phyloP scores from a whole-genome alignment of 1,284 basidiomycete species.

The Irpex rosettiformis region DNA sequence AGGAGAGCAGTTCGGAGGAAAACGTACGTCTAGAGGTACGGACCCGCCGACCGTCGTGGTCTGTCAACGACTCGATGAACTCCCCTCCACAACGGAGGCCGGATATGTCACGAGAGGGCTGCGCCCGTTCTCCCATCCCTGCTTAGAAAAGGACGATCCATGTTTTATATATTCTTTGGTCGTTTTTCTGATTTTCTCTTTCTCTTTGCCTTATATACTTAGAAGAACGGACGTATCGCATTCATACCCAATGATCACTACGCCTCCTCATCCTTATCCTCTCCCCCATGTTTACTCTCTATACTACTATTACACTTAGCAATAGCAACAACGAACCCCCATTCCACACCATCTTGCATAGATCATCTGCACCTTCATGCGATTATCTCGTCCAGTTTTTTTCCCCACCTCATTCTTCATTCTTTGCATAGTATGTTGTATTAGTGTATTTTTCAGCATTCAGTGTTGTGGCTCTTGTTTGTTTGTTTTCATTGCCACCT shows the following conservation, averaged over 20 bases:
- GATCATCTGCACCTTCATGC: background rate
- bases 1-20: slow-evolving; percentile 23
- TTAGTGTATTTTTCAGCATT: background rate
- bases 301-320: background rate
- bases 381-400: no score
- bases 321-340: background rate
- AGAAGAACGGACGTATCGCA: slow-evolving; percentile 1
- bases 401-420: background rate
- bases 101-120: slow-evolving; percentile 9
- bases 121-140: slow-evolving; percentile 8
- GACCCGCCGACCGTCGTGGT: slow-evolving; percentile 25
- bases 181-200: background rate
- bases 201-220: background rate
- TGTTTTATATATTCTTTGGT: slow-evolving; percentile 6
- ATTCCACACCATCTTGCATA: background rate
- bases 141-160: slow-evolving; percentile 7
- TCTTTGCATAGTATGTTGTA: background rate
- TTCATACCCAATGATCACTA: no score
- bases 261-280: no score
- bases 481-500: background rate
- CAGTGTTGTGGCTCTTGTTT: background rate
- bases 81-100: slow-evolving; percentile 12
- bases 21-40: slow-evolving; percentile 26
- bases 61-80: slow-evolving; percentile 16
- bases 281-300: background rate